Evolutionary conservation across 1,284 basidiomycete genomes (phyloP).

Genomic region (Microbotryum violaceum): DNA sequence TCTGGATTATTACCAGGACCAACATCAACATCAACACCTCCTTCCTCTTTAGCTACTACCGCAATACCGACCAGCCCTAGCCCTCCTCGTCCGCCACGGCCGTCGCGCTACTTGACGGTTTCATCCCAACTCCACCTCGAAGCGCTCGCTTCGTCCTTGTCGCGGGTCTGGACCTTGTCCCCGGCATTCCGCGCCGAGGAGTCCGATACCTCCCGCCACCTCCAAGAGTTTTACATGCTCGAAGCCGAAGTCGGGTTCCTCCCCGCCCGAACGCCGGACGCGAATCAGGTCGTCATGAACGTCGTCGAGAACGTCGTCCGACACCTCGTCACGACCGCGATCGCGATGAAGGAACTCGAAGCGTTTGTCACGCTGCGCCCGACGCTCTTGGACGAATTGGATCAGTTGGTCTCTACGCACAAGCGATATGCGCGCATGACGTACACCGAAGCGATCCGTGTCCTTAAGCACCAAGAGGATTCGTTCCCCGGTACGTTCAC

Average conservation of each 20-base stretch:
- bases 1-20: constrained; percentile 42
- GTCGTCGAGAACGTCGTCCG: constrained; percentile 56
- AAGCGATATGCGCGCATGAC: constrained; percentile 51
- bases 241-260: constrained; percentile 80
- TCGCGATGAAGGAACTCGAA: background rate
- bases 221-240: constrained; percentile 98
- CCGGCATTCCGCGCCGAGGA: constrained; percentile 91
- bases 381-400: too few relatives aligned
- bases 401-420: background rate
- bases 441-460: constrained; percentile 66
- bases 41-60: constrained; percentile 32
- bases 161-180: constrained; percentile 80
- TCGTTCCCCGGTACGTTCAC: constrained; percentile 37
- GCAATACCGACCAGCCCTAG: constrained; percentile 5
- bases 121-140: constrained; percentile 95
- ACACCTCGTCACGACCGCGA: background rate
- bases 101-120: constrained; percentile 66
- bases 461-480: constrained; percentile 46
- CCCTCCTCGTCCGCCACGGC: background rate
- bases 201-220: constrained; percentile 78
- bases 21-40: constrained; percentile 24
- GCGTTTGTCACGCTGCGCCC: constrained; percentile 2
- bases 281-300: constrained; percentile 53
- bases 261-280: constrained; percentile 17
- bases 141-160: constrained; percentile 66